Conservation (phyloP, 2,329 filamentous ascomycete genomes). For the Gyromitra esculenta region DNA sequence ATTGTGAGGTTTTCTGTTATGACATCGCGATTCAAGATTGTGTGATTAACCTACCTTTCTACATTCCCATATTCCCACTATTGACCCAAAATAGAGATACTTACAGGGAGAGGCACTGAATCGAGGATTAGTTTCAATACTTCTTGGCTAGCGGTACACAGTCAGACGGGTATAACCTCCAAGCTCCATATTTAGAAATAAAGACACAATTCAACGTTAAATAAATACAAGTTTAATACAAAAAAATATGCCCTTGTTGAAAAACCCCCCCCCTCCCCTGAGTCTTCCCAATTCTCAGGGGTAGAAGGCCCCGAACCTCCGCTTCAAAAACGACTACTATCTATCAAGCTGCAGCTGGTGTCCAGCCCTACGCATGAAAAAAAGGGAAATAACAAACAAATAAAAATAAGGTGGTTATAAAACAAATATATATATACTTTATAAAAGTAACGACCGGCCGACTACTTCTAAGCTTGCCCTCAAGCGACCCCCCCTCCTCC, state of each 20-base stretch:
- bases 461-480: background rate
- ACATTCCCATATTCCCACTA: background rate
- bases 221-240: background rate
- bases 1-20: background rate
- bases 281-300: too few relatives aligned
- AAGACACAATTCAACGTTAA: background rate
- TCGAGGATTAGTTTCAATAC: background rate
- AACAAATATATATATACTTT: constrained; percentile 22
- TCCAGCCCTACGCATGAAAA: constrained; percentile 4
- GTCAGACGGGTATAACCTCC: background rate
- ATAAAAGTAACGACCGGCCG: constrained; percentile 21
- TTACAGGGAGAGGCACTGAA: background rate
- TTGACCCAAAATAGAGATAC: background rate
- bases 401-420: constrained; percentile 20
- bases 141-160: background rate
- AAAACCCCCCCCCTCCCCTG: background rate
- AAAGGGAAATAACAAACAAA: background rate
- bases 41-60: background rate
- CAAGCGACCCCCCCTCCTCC: too few relatives aligned
- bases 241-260: background rate
- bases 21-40: background rate
- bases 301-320: background rate
- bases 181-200: background rate
- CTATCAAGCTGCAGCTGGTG: background rate
- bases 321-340: background rate